Base-by-base conservation (phyloP, 1,139 yeast species). In the Blastobotrys arbuscula region DNA sequence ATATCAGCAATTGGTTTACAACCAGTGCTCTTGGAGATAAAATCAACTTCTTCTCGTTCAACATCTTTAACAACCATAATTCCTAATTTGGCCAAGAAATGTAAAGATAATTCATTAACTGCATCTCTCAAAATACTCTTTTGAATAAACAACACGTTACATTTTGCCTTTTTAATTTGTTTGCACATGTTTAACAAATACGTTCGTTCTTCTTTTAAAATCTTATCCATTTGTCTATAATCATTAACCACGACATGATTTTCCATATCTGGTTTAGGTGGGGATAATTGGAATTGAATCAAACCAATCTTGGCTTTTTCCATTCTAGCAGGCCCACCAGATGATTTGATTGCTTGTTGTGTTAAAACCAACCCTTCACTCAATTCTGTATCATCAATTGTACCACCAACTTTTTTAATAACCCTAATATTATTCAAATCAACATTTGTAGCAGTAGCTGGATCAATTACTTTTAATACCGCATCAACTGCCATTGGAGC, bases 211-310 rank as follows among this genome's bases (percentile, higher is more conserved):
- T 92, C 99, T 66, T 94, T 94, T 64, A 92, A 76, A 59, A 92
- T 92, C 73, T 90, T 92, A 71, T 92, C 99, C 99, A 92, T 92
- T 70, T 94, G 98, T 71, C 98, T 81, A 72, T 92, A 92, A 68
- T 92, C 99, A 65, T 87, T 92, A 48, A 92, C 97, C 48, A 94
- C 96, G 50, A 92, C 94, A 65, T 90, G 92, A 66, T 92, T 92
- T 70, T 92, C 98, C 84, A 94, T 87, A 65, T 92, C 99, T 37
- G 99, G 99, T 67, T 92, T 92, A 59, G 99, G 99, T 40, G 99
- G 98, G 30, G 97, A 89, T 54, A 92, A 75, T 70, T 92, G 98
- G 73, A 92, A 92, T 70, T 94, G 99, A 55, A 92, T 78, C 60
- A 92, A 77, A 12, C 94, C 99, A 59, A 92, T 88, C 56, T 75